Evolutionary conservation across 1,139 yeast species (phyloP), one percentile per base, ranked within the genome.

Genomic region (Kodamaea fungicola): DNA sequence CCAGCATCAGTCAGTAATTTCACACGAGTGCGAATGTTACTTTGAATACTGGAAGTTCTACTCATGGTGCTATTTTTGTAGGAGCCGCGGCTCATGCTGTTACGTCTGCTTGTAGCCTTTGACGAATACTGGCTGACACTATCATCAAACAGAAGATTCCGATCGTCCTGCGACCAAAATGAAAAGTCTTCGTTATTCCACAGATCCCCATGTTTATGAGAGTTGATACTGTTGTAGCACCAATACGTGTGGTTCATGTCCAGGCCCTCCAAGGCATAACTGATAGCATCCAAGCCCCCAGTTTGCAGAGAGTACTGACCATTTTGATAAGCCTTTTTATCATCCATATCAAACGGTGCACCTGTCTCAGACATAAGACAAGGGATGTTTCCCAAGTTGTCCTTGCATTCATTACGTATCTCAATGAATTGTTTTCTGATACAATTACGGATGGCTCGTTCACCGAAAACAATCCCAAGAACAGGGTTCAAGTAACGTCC

Each of bases 161-260:
- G 34, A 24, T 84, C 90, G 43, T 86, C 94, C 4, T 67, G 62
- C 2, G 92, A 83, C 85, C 85, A 89, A 42, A 90, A 78, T 1
- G 96, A 85, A 51, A 92, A 80, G 57, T 90, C 97, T 55, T 90
- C 98, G 47, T 88, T 81, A 54, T 90, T 90, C 95, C 97, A 90
- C 28, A 74, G 61, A 58, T 90, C 98, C 0, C 98, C 98, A 80
- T 85, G 78, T 51, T 75, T 62, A 59, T 89, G 95, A 28, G 78
- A 65, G 55, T 89, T 90, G 33, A 67, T 63, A 8, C 83, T 72
- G 27, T 86, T 75, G 55, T 90, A 90, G 46, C 88, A 81, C 97
- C 98, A 90, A 50, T 80, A 75, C 1, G 96, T 82, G 56, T 82
- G 90, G 28, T 84, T 76, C 54, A 88, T 61, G 37, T 74, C 73